Evolutionary conservation across 352 stramenopile species (phyloP).

Genomic region (Globisporangium heterothallicum): DNA sequence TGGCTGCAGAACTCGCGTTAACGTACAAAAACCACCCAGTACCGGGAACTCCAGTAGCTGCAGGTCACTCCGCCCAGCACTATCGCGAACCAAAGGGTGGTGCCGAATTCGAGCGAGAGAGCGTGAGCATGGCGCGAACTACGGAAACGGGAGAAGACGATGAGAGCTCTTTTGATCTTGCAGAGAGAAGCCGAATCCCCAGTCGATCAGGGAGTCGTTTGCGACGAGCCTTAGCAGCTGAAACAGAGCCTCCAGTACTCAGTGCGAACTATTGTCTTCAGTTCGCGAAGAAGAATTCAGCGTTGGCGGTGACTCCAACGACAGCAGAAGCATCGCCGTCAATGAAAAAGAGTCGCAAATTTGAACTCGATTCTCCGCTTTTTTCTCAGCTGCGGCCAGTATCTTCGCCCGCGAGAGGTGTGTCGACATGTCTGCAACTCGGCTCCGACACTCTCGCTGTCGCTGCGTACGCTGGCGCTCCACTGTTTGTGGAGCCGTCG

Average conservation of each 20-base stretch:
- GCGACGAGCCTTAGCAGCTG: slow-evolving; percentile 13
- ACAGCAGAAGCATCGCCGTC: slow-evolving; percentile 8
- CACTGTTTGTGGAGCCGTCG: slow-evolving; percentile 44
- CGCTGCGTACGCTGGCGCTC: slow-evolving; percentile 26
- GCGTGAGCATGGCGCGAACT: not conserved
- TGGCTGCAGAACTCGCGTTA: slow-evolving; percentile 19
- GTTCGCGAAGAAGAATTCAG: slow-evolving; percentile 2
- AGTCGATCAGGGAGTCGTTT: slow-evolving; percentile 18
- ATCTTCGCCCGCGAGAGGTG: slow-evolving; percentile 1
- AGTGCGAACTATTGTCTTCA: slow-evolving; percentile 26
- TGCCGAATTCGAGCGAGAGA: not conserved
- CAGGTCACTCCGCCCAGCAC: not conserved
- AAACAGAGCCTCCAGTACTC: slow-evolving; percentile 19
- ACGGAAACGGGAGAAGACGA: not conserved
- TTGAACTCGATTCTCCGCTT: not conserved
- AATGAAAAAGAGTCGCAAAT: not conserved
- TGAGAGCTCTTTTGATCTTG: slow-evolving; percentile 2
- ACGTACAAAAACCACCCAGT: slow-evolving; percentile 11
- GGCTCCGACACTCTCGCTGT: slow-evolving; percentile 12
- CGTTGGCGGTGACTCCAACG: not conserved
- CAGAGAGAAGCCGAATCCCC: slow-evolving; percentile 2
- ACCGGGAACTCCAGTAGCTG: no score
- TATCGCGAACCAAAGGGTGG: not conserved
- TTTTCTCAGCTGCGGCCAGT: slow-evolving; percentile 6
- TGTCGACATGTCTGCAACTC: not conserved